A percentile compares a stretch with the other conserved stretches of the same genome.
phyloP scores from a whole-genome alignment of 345 rosid species.

The Hirschfeldia incana region DNA sequence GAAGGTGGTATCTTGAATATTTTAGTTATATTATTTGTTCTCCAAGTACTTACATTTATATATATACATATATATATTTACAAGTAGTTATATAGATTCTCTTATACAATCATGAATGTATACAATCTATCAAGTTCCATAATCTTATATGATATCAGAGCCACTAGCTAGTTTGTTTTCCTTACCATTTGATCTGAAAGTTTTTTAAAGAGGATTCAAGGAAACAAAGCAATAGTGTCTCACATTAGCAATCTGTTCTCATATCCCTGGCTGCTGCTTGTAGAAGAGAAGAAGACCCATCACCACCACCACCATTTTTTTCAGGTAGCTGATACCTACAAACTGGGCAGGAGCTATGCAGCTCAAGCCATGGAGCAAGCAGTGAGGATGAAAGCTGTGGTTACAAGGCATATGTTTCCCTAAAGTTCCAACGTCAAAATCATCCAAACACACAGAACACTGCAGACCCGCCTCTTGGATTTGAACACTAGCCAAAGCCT shows the following conservation, averaged over 20 bases:
- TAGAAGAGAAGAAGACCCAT: slow-evolving; percentile 9
- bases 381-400: slow-evolving; percentile 68
- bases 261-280: slow-evolving; percentile 7
- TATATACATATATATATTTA: not conserved
- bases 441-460: slow-evolving; percentile 87
- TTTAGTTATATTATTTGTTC: not conserved
- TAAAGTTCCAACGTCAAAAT: slow-evolving; percentile 57
- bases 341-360: slow-evolving; percentile 89
- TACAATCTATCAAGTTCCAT: not conserved
- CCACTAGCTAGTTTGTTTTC: not conserved
- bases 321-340: slow-evolving; percentile 77
- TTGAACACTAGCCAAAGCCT: slow-evolving; percentile 60
- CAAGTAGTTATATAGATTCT: not conserved
- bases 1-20: not conserved
- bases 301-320: not conserved
- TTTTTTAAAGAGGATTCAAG: not conserved
- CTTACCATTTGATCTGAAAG: not conserved
- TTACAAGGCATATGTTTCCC: slow-evolving; percentile 86
- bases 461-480: slow-evolving; percentile 51
- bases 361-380: slow-evolving; percentile 89
- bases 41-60: not conserved
- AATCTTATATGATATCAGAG: not conserved
- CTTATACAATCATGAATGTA: not conserved
- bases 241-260: not conserved
- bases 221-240: not conserved